phyloP scores from a whole-genome alignment of 75 land plant species.

The Cupressus sempervirens region DNA sequence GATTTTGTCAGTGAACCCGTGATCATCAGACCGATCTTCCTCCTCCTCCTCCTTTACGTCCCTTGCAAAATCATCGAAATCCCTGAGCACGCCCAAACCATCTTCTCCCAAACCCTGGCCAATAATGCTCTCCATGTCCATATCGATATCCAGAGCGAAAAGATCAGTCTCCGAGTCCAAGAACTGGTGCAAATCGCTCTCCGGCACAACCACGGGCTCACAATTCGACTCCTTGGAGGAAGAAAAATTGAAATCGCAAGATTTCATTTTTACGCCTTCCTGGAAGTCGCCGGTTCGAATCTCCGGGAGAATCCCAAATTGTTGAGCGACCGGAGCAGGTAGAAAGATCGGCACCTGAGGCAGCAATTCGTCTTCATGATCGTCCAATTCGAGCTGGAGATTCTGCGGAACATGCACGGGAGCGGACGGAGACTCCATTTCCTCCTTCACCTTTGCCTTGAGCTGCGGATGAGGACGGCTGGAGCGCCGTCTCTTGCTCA shows the following conservation, averaged over 20 bases:
- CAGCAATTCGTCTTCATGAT: slow-evolving; percentile 13
- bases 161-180: slow-evolving; percentile 16
- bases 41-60: not conserved
- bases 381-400: not conserved
- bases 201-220: slow-evolving; percentile 1
- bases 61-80: not conserved
- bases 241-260: not conserved
- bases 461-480: not conserved
- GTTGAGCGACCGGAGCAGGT: slow-evolving; percentile 5
- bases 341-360: slow-evolving; percentile 25
- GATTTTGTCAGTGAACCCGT: not conserved
- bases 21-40: slow-evolving; percentile 1
- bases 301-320: slow-evolving; percentile 10
- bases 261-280: not conserved
- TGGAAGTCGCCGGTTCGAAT: not conserved
- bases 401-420: slow-evolving; percentile 5
- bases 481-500: slow-evolving; percentile 22
- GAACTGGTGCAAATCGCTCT: slow-evolving; percentile 10
- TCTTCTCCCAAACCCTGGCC: slow-evolving; percentile 37
- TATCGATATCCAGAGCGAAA: slow-evolving; percentile 18
- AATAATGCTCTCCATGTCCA: slow-evolving; percentile 49
- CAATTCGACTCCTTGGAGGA: not conserved
- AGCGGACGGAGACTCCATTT: slow-evolving; percentile 7
- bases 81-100: slow-evolving; percentile 24
- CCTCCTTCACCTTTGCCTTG: not conserved